Conservation (phyloP, 192 early-diverging fungal genomes). For the Backusella tarrabulga region DNA sequence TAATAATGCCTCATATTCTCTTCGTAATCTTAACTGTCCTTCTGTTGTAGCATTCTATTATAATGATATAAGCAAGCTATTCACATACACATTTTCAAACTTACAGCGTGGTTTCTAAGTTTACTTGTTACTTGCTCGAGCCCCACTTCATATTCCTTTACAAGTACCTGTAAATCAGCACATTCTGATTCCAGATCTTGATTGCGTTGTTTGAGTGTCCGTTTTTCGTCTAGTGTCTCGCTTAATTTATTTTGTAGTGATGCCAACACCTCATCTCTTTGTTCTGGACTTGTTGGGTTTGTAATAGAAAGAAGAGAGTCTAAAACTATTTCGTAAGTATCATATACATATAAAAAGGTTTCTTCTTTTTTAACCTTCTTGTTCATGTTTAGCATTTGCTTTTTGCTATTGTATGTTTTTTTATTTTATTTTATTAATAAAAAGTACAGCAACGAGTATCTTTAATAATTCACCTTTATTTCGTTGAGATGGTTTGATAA, state of each 20-base stretch:
- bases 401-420: constrained; percentile 9
- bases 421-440: neutral
- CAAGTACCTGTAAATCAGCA: constrained; percentile 13
- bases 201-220: constrained; percentile 3
- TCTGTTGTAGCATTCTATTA: constrained; percentile 21
- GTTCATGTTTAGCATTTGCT: neutral
- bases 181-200: constrained; percentile 23
- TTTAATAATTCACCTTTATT: constrained; percentile 31
- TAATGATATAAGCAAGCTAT: neutral
- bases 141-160: constrained; percentile 30
- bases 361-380: constrained; percentile 8
- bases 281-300: neutral
- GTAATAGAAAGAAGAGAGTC: neutral
- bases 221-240: neutral
- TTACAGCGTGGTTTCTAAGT: constrained; percentile 20
- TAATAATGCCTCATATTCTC: constrained; percentile 37
- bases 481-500: constrained; percentile 40
- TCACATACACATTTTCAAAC: neutral
- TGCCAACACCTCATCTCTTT: constrained; percentile 17
- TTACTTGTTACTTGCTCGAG: constrained; percentile 25
- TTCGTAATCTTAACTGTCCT: constrained; percentile 20
- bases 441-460: neutral
- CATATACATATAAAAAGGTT: neutral
- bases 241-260: neutral
- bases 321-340: neutral